phyloP scores from a whole-genome alignment of 176 grass and related monocot genomes.

The Bonia amplexicaulis region DNA sequence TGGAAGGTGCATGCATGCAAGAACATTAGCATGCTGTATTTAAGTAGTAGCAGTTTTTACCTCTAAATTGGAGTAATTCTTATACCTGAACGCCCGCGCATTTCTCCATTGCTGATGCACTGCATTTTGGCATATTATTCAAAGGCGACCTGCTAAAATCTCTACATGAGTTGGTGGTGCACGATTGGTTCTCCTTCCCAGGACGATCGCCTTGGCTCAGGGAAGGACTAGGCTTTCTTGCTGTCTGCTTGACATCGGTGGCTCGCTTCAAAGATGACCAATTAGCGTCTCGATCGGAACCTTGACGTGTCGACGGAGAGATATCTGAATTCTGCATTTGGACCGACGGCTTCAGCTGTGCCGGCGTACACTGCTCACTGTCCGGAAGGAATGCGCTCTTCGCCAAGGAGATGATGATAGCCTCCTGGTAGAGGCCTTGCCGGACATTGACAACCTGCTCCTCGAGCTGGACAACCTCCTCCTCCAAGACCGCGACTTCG shows the following conservation, averaged over 20 bases:
- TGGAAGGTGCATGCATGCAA: neutral
- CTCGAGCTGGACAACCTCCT: constrained; percentile 87
- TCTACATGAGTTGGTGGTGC: constrained; percentile 32
- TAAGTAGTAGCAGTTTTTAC: neutral
- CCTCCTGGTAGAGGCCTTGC: constrained; percentile 76
- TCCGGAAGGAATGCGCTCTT: constrained; percentile 33
- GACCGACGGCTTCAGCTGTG: constrained; percentile 17
- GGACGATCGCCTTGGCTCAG: constrained; percentile 24
- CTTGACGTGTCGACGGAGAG: neutral
- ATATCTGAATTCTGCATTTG: constrained; percentile 10
- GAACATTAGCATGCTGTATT: neutral
- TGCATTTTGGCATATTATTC: constrained; percentile 33
- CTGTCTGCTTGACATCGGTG: constrained; percentile 27
- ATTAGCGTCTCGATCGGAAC: constrained; percentile 25
- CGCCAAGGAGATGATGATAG: constrained; percentile 52
- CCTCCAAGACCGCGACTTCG: constrained; percentile 83
- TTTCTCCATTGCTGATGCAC: constrained; percentile 21
- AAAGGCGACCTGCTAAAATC: constrained; percentile 35
- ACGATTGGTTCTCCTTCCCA: constrained; percentile 70
- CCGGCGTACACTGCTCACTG: neutral
- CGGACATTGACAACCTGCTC: constrained; percentile 69
- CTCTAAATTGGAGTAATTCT: neutral
- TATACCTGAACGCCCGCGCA: constrained; percentile 33
- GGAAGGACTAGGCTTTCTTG: constrained; percentile 23
- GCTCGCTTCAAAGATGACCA: constrained; percentile 25